A percentile compares a stretch with the other conserved stretches of the same genome.
These are phyloP conservation scores for Nicotiana otophora DNA, from an alignment of 257 asterid species.

Conservation along the genomic window DNA sequence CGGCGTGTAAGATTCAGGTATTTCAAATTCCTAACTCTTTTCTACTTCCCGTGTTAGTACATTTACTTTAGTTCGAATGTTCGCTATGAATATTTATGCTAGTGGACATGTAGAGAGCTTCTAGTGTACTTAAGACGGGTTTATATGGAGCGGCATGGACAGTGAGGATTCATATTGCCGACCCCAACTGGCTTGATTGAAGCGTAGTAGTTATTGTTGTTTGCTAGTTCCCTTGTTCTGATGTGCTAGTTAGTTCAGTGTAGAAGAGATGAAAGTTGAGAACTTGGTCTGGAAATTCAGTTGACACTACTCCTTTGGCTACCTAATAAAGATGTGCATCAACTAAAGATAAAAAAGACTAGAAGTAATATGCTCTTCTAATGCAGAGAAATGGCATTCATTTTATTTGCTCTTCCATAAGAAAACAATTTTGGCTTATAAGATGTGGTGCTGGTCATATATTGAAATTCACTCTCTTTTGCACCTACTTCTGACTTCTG, in stretches of 20 bases:
- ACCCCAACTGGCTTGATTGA: not conserved
- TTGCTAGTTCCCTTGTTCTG: not conserved
- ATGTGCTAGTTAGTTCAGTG: not conserved
- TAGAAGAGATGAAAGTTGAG: no score
- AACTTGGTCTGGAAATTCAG: no score
- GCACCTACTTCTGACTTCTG: not conserved
- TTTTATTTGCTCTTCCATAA: no score
- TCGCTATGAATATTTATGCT: not conserved
- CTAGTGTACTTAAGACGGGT: not conserved
- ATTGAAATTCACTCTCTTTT: not conserved
- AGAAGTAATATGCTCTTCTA: not conserved
- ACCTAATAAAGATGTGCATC: no score
- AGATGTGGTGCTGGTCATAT: no score
- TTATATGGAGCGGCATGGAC: not conserved
- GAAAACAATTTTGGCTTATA: no score
- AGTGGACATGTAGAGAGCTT: not conserved
- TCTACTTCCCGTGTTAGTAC: not conserved
- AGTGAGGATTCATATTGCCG: not conserved
- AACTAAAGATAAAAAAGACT: no score
- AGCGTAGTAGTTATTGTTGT: not conserved
- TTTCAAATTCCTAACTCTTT: not conserved
- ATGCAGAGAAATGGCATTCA: not conserved
- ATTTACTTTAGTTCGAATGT: not conserved
- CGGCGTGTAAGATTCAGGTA: slow-evolving; percentile 98
- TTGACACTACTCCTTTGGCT: no score